These are phyloP conservation scores for Starmerella sp. DNA, from an alignment of 805 yeast genomes.

Conservation along the genomic window DNA sequence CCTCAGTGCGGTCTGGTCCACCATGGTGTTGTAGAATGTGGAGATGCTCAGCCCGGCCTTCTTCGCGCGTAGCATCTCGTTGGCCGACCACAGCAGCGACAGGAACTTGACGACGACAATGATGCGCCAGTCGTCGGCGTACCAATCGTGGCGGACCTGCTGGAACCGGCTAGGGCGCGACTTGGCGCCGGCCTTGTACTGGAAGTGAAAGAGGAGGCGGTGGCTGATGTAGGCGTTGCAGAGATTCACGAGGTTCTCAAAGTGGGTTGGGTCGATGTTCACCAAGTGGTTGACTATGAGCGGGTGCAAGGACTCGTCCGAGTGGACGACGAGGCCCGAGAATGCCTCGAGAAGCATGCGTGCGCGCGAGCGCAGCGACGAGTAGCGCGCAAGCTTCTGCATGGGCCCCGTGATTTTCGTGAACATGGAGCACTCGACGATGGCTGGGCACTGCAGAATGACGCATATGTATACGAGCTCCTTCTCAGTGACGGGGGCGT, in stretches of 20 bases:
- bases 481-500: conserved; percentile 11
- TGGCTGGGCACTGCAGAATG: conserved; percentile 22
- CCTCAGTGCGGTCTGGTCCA: conserved; percentile 65
- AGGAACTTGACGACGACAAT: conserved; percentile 52
- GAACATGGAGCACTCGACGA: conserved; percentile 25
- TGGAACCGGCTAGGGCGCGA: conserved; percentile 12
- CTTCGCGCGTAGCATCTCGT: conserved; percentile 20
- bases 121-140: conserved; percentile 75
- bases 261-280: conserved; percentile 34
- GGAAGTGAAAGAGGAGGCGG: conserved; percentile 41
- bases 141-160: conserved; percentile 37
- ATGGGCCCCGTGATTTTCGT: conserved; percentile 25
- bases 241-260: conserved; percentile 48
- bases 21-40: conserved; percentile 63
- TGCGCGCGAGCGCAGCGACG: conserved; percentile 29
- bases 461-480: conserved; percentile 21
- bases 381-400: conserved; percentile 23
- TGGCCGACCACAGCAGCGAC: conserved; percentile 46
- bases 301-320: not conserved
- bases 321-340: conserved; percentile 52
- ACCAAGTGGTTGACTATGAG: conserved; percentile 27
- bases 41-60: conserved; percentile 30
- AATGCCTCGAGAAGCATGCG: conserved; percentile 60
- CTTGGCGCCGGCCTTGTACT: conserved; percentile 17
- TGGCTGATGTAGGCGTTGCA: conserved; percentile 69